Percentiles rank a stretch among this genome's conserved stretches.
phyloP scores from a whole-genome alignment of 169 alveolate species.

The Plasmodium sp. region DNA sequence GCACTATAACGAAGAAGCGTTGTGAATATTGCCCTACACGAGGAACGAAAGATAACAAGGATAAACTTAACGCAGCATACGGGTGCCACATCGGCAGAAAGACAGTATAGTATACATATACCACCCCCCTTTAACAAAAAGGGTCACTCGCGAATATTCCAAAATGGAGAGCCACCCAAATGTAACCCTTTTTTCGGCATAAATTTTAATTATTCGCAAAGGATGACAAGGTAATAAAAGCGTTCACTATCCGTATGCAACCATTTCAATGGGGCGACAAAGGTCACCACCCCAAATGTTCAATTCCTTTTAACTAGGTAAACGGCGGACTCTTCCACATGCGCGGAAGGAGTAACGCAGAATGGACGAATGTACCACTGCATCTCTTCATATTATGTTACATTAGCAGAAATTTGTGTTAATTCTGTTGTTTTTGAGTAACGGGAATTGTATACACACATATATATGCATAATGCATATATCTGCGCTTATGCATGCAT shows the following conservation, averaged over 20 bases:
- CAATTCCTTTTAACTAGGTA: background rate
- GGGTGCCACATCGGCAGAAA: background rate
- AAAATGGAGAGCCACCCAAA: background rate
- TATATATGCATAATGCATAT: background rate
- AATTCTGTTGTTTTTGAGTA: background rate
- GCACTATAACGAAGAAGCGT: background rate
- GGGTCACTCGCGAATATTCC: background rate
- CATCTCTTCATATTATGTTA: background rate
- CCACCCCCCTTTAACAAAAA: background rate
- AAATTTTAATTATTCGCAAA: background rate
- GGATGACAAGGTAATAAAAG: background rate
- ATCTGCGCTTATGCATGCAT: background rate
- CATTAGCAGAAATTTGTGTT: background rate
- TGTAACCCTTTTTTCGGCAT: background rate
- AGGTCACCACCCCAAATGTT: background rate
- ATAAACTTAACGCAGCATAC: background rate
- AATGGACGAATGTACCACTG: background rate
- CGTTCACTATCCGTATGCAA: background rate
- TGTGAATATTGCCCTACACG: background rate
- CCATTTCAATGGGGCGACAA: background rate
- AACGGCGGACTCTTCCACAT: background rate
- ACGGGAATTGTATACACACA: background rate
- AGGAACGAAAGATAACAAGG: background rate
- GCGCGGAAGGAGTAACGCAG: background rate
- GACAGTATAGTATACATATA: background rate